These are phyloP conservation scores for Globisporangium megalacanthum DNA, from an alignment of 352 stramenopile genomes.

Conservation along the genomic window DNA sequence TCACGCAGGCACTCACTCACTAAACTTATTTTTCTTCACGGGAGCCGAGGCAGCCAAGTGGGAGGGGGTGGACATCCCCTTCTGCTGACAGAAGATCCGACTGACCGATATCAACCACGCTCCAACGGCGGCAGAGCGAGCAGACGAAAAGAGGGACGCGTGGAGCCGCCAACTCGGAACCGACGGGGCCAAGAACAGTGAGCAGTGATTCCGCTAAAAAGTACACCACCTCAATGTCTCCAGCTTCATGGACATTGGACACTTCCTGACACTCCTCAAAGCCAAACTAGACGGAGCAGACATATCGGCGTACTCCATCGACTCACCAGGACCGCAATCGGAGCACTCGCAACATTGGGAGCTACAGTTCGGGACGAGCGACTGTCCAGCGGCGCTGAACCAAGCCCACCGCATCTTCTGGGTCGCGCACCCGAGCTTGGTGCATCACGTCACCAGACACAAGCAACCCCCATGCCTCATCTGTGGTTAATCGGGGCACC, in stretches of 20 bases:
- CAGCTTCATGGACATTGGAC: background rate
- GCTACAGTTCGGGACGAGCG: background rate
- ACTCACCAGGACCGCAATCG: background rate
- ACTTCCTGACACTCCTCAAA: background rate
- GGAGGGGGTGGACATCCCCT: background rate
- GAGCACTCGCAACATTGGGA: background rate
- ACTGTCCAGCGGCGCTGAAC: background rate
- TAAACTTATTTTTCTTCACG: conserved; percentile 1
- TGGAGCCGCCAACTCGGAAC: background rate
- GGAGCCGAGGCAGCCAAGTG: background rate
- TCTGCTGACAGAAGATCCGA: background rate
- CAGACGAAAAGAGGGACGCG: background rate
- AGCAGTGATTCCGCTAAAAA: background rate
- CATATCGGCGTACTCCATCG: background rate
- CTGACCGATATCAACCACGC: background rate
- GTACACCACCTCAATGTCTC: background rate
- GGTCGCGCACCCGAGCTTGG: background rate
- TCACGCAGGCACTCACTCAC: background rate
- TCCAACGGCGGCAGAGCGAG: background rate
- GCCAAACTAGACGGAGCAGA: background rate
- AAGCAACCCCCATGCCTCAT: background rate
- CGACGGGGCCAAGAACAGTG: background rate
- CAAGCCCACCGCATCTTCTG: background rate
- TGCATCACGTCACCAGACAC: background rate
- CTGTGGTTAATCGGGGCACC: background rate